A percentile compares a stretch with the other conserved stretches of the same genome.
Conservation (phyloP, 306 rosid species). For the Calophaca sinica region DNA sequence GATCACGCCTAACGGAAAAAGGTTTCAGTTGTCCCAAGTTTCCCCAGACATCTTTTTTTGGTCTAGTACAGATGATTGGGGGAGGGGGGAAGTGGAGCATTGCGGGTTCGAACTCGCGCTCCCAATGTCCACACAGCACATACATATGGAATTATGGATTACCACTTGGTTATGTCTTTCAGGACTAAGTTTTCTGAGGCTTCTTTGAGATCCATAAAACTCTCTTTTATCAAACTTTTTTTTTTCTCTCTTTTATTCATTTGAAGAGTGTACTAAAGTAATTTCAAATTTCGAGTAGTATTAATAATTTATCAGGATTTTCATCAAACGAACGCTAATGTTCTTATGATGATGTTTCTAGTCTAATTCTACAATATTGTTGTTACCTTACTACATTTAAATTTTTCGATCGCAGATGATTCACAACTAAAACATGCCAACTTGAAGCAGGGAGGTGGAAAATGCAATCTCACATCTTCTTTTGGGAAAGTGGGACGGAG, state of each 20-base stretch:
- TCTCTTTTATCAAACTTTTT: background rate
- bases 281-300: background rate
- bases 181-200: background rate
- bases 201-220: conserved; percentile 13
- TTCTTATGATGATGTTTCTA: conserved; percentile 14
- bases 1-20: background rate
- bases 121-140: too few species aligned
- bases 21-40: background rate
- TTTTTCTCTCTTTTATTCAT: background rate
- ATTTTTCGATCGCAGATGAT: conserved; percentile 59
- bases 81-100: too few species aligned
- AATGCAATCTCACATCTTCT: conserved; percentile 43
- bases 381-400: conserved; percentile 17
- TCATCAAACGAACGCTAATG: background rate
- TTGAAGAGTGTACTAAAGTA: conserved; percentile 12
- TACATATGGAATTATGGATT: too few species aligned
- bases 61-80: too few species aligned
- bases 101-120: too few species aligned
- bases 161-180: too few species aligned
- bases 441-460: conserved; percentile 50
- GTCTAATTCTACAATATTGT: background rate
- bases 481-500: conserved; percentile 48
- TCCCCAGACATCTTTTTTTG: too few species aligned
- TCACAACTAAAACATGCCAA: conserved; percentile 43
- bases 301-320: too few species aligned